A percentile compares a stretch with the other conserved stretches of the same genome.
Evolutionary conservation across 192 early-diverging fungal species (phyloP).

Genomic region (Gonapodya prolifera): DNA sequence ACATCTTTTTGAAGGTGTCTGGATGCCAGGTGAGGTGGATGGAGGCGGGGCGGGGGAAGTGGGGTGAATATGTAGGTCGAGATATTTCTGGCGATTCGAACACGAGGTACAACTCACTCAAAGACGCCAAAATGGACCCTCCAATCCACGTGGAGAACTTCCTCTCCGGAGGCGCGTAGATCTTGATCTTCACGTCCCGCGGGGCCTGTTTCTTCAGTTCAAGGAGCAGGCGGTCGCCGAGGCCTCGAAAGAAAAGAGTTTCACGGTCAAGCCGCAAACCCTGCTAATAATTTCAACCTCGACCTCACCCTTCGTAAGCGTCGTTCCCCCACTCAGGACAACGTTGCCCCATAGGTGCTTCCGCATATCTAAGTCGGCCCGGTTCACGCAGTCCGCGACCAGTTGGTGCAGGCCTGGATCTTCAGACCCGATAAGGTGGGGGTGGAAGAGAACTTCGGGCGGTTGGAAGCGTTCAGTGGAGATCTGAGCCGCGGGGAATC

Average conservation of each 20-base stretch:
- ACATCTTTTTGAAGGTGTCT: slow-evolving; percentile 99
- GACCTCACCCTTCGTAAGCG: slow-evolving; percentile 81
- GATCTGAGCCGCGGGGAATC: too few species aligned
- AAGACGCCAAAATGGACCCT: too few species aligned
- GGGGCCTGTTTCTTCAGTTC: slow-evolving; percentile 83
- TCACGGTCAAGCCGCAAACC: too few species aligned
- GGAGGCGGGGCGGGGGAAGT: too few species aligned
- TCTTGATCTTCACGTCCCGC: slow-evolving; percentile 96
- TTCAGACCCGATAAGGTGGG: slow-evolving; percentile 86
- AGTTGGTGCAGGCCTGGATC: slow-evolving; percentile 89
- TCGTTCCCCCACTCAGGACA: slow-evolving; percentile 93
- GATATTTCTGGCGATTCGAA: too few species aligned
- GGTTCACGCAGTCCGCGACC: slow-evolving; percentile 82
- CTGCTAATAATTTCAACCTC: too few species aligned
- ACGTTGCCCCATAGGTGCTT: slow-evolving; percentile 77
- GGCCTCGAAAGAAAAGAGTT: too few species aligned
- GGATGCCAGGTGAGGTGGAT: too few species aligned
- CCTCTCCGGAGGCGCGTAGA: slow-evolving; percentile 91
- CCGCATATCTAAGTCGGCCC: slow-evolving; percentile 88
- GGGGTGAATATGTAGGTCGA: too few species aligned
- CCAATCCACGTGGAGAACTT: slow-evolving; percentile 99
- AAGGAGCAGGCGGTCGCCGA: slow-evolving; percentile 79
- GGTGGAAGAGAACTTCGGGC: slow-evolving; percentile 92
- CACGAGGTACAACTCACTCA: too few species aligned
- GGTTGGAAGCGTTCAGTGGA: slow-evolving; percentile 86